phyloP scores from a whole-genome alignment of 306 rosid genomes.

The Carpinus fangiana region DNA sequence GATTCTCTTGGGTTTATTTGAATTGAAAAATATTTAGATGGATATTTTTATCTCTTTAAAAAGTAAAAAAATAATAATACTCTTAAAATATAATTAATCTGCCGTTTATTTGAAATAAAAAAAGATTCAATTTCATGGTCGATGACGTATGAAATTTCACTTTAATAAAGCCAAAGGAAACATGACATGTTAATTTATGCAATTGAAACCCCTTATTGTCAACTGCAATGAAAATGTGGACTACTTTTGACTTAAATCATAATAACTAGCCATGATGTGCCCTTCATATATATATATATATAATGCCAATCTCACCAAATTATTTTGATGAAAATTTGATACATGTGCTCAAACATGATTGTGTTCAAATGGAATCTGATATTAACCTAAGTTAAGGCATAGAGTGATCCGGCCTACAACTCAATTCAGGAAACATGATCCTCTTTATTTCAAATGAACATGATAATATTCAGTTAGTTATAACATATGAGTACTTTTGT shows the following conservation, averaged over 20 bases:
- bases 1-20: too few relatives aligned
- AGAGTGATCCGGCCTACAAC: not conserved
- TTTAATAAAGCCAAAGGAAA: not conserved
- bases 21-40: too few relatives aligned
- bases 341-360: not conserved
- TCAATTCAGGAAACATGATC: too few relatives aligned
- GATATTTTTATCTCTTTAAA: too few relatives aligned
- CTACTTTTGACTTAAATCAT: not conserved
- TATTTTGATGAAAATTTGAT: not conserved
- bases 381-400: constrained; percentile 8
- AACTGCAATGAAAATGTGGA: not conserved
- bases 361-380: constrained; percentile 13
- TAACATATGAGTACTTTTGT: too few relatives aligned
- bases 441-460: too few relatives aligned
- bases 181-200: not conserved
- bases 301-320: not conserved
- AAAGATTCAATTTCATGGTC: not conserved
- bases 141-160: not conserved
- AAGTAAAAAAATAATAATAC: too few relatives aligned
- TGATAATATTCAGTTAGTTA: too few relatives aligned
- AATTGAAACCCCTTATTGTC: not conserved
- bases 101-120: too few relatives aligned
- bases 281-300: not conserved
- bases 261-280: not conserved
- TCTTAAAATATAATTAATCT: too few relatives aligned